These are phyloP conservation scores for Penicillium sp. DNA, from an alignment of 2,329 filamentous ascomycete genomes.

Conservation along the genomic window DNA sequence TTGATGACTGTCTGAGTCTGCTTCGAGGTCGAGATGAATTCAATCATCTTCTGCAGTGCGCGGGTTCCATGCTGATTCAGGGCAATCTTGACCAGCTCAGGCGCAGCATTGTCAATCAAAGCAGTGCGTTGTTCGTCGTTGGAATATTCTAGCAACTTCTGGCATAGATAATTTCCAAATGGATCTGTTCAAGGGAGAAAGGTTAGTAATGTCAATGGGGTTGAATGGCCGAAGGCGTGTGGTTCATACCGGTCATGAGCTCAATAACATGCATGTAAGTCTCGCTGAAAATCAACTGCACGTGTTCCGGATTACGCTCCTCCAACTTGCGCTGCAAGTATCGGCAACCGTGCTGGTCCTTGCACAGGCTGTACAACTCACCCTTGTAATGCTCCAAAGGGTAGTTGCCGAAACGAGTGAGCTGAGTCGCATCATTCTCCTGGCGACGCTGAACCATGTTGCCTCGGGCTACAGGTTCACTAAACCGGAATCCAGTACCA, in stretches of 20 bases:
- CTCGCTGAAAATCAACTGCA: constrained; percentile 89
- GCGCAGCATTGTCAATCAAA: constrained; percentile 79
- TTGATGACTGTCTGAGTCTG: constrained; percentile 83
- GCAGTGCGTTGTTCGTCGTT: constrained; percentile 90
- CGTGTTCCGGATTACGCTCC: constrained; percentile 70
- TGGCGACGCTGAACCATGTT: constrained; percentile 58
- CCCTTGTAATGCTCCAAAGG: constrained; percentile 71
- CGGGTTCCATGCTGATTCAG: constrained; percentile 95
- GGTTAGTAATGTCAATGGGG: constrained; percentile 17
- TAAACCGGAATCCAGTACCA: constrained; percentile 46
- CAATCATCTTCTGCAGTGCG: constrained; percentile 98
- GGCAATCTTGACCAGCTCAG: constrained; percentile 83
- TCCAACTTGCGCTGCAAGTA: constrained; percentile 97
- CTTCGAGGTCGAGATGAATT: constrained; percentile 76
- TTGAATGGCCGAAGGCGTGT: background rate
- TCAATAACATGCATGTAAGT: constrained; percentile 90
- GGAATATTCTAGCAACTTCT: constrained; percentile 92
- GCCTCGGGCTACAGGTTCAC: constrained; percentile 67
- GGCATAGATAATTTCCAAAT: constrained; percentile 97
- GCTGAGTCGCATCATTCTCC: constrained; percentile 45
- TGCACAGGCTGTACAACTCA: constrained; percentile 82
- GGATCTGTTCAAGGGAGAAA: constrained; percentile 51
- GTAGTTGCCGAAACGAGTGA: constrained; percentile 74
- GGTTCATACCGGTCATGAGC: constrained; percentile 68
- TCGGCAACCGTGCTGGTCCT: constrained; percentile 94